Conservation (phyloP, 495 filamentous ascomycete genomes). For the Aspergillus carlsbadensis region DNA sequence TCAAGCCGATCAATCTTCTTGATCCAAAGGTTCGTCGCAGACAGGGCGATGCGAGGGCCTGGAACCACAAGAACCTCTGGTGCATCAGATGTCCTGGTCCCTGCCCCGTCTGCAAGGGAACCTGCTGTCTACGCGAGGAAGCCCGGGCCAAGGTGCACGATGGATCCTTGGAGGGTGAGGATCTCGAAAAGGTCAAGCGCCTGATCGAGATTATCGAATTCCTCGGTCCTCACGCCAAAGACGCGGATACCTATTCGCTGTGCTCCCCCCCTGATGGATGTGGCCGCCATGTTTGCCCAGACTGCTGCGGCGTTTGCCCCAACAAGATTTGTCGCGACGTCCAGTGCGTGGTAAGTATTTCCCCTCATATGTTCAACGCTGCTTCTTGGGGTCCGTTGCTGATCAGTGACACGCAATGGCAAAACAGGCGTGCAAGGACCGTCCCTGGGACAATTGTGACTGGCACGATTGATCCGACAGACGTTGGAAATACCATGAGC, state of each 20-base stretch:
- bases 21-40: conserved; percentile 4
- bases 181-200: not conserved
- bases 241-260: conserved; percentile 23
- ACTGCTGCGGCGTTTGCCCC: conserved; percentile 32
- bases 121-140: conserved; percentile 22
- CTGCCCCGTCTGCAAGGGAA: conserved; percentile 19
- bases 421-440: conserved; percentile 26
- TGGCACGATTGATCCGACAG: conserved; percentile 21
- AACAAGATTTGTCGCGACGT: conserved; percentile 28
- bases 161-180: not conserved
- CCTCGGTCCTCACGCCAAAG: conserved; percentile 13
- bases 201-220: conserved; percentile 15
- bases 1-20: not conserved
- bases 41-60: conserved; percentile 11
- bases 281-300: conserved; percentile 27
- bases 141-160: not conserved
- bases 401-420: not conserved
- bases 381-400: not conserved
- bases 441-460: conserved; percentile 28
- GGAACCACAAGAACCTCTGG: conserved; percentile 21
- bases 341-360: conserved; percentile 28
- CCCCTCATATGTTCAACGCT: not conserved
- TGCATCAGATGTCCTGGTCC: conserved; percentile 21
- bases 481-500: not conserved
- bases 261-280: conserved; percentile 28